Conservation (phyloP, 768 basidiomycete genomes). For the Suillus brevipes region DNA sequence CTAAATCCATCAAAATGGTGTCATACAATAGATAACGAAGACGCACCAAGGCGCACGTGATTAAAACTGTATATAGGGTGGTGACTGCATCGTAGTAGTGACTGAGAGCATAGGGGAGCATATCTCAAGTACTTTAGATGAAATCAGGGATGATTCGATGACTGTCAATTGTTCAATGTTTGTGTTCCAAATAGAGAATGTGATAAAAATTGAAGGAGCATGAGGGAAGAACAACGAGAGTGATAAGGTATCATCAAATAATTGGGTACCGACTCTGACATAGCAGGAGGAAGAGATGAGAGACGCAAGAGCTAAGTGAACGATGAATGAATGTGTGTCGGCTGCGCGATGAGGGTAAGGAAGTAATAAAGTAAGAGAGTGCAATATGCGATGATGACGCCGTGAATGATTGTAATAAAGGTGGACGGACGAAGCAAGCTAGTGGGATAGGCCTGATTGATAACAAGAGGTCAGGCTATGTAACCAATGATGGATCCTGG, state of each 20-base stretch:
- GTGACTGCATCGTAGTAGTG: slow-evolving; percentile 3
- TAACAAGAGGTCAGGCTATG: slow-evolving; percentile 17
- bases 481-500: slow-evolving; percentile 68
- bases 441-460: slow-evolving; percentile 16
- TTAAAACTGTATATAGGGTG: slow-evolving; percentile 8
- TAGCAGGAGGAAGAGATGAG: slow-evolving; percentile 15
- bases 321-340: slow-evolving; percentile 29
- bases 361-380: slow-evolving; percentile 28
- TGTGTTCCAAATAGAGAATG: slow-evolving; percentile 39
- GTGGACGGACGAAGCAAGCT: slow-evolving; percentile 17
- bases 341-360: slow-evolving; percentile 23
- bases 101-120: slow-evolving; percentile 1
- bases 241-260: slow-evolving; percentile 37
- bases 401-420: slow-evolving; percentile 20
- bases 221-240: slow-evolving; percentile 26
- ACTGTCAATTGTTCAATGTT: slow-evolving; percentile 27
- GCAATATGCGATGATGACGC: slow-evolving; percentile 25
- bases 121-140: slow-evolving; percentile 16
- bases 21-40: slow-evolving; percentile 1
- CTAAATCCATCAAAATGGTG: slow-evolving; percentile 10
- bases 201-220: slow-evolving; percentile 28
- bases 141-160: slow-evolving; percentile 8
- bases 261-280: slow-evolving; percentile 26
- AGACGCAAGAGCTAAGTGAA: slow-evolving; percentile 6
- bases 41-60: background rate